Base-by-base conservation (phyloP, 1,284 basidiomycete genomes). In the Moesziomyces parantarcticus region DNA sequence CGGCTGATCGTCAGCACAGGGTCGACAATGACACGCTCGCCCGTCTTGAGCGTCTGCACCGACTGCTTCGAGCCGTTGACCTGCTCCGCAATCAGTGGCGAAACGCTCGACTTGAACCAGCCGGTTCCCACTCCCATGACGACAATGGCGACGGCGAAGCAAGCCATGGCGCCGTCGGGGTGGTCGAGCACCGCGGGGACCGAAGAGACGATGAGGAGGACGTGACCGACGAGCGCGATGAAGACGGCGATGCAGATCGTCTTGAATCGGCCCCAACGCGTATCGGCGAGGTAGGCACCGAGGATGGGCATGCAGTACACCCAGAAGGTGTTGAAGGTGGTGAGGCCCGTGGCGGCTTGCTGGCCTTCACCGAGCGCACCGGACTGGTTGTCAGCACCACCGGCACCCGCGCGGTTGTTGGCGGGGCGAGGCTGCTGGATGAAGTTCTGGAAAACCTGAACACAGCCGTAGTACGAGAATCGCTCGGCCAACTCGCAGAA, bases 21-120 rank as follows among this genome's bases (percentile, higher is more conserved):
- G 82, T 94, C 92, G 36, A 94, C 88, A 66, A 94, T 90, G 55
- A 94, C 92, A 36, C 89, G 86, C 83, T 93, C 90, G 46, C 92
- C 92, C 21, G 82, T 85, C 66, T 86, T 87, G 2, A 87, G 87
- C 11, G 49, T 59, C 49, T 68, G 59, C 18, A 83, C 78, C 22
- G 73, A 75, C 43, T 76, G 73, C 48, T 79, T 74, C 10, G 75
- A 75, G 14, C 69, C 62, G 20, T 70, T 73, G 44, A 82, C 75
- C 61, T 83, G 83, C 81, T 93, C 93, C 5, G 77, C 79, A n/a
- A 83, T 77, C 45, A 83, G 41, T 3, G 77, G 75, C 5, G 57
- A 41, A 47, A 81, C 69, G 14, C 61, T 71, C 0, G 89, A 83
- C 85, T 93, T 93, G 88, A 94, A 92, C 29, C 89, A 87, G 21